Evolutionary conservation across 768 basidiomycete species (phyloP).

Genomic region (Lactifluus volemus): DNA sequence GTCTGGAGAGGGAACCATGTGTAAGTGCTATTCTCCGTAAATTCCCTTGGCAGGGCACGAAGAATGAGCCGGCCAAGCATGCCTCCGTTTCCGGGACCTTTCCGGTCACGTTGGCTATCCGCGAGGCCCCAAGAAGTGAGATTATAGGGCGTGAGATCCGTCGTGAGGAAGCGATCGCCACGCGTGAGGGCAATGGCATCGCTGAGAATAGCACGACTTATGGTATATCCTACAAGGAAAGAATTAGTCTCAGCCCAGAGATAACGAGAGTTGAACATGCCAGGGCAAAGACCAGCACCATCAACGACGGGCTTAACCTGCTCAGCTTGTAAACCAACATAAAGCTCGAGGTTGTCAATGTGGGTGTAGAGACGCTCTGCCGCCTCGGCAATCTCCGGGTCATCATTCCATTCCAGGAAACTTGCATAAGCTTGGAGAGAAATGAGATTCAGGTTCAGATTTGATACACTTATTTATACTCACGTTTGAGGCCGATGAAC

Average conservation of each 20-base stretch:
- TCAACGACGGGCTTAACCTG: conserved; percentile 64
- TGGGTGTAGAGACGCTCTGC: conserved; percentile 74
- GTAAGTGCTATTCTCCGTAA: conserved; percentile 59
- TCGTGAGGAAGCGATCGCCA: conserved; percentile 75
- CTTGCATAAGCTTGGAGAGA: conserved; percentile 45
- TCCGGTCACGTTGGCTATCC: conserved; percentile 69
- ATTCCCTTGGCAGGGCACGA: conserved; percentile 65
- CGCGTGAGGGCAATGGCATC: conserved; percentile 84
- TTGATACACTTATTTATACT: conserved; percentile 17
- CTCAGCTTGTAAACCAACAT: conserved; percentile 74
- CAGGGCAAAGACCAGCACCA: conserved; percentile 80
- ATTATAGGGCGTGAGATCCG: conserved; percentile 75
- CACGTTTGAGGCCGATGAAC: conserved; percentile 74
- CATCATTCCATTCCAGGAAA: conserved; percentile 78
- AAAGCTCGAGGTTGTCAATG: conserved; percentile 72
- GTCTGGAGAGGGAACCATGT: conserved; percentile 89
- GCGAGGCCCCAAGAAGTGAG: conserved; percentile 79
- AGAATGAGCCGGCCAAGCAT: conserved; percentile 66
- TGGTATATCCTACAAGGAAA: conserved; percentile 52
- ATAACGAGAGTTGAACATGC: conserved; percentile 28
- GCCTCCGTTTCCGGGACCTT: conserved; percentile 67
- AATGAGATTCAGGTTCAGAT: neutral
- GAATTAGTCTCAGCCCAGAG: neutral
- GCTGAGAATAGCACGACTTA: conserved; percentile 76
- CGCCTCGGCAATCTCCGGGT: conserved; percentile 55